These are phyloP conservation scores for Thalassiosira mediterranea DNA, from an alignment of 352 stramenopile genomes.

Conservation along the genomic window DNA sequence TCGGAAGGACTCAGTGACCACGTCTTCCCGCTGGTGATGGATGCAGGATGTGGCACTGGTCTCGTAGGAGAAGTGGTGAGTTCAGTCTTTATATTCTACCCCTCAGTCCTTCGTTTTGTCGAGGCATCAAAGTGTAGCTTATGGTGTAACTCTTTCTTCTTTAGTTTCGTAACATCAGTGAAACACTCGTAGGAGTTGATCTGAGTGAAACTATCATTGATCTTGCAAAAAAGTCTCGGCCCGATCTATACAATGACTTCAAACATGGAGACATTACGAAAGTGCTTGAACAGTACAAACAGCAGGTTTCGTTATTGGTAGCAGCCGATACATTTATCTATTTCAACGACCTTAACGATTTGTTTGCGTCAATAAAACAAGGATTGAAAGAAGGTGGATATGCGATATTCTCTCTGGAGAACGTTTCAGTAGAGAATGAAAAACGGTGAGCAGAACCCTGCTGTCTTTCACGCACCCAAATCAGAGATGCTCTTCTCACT, in stretches of 20 bases:
- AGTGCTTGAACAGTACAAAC: conserved; percentile 41
- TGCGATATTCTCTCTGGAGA: conserved; percentile 75
- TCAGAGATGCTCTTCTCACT: neutral
- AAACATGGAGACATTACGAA: conserved; percentile 65
- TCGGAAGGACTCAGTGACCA: conserved; percentile 15
- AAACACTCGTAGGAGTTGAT: conserved; percentile 69
- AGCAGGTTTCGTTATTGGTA: conserved; percentile 63
- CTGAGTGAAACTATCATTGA: conserved; percentile 71
- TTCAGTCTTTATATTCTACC: too few species aligned
- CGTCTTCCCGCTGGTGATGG: conserved; percentile 59
- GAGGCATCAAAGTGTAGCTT: too few species aligned
- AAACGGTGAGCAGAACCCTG: conserved; percentile 29
- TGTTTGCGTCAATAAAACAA: conserved; percentile 71
- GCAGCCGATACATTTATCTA: conserved; percentile 79
- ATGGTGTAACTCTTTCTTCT: too few species aligned
- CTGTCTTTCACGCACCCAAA: neutral
- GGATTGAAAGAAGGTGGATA: conserved; percentile 55
- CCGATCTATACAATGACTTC: conserved; percentile 67
- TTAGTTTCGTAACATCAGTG: conserved; percentile 77
- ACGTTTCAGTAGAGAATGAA: conserved; percentile 61
- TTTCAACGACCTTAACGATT: conserved; percentile 71
- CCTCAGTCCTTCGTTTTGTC: too few species aligned
- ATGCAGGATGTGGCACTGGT: conserved; percentile 76
- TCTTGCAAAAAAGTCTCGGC: conserved; percentile 49
- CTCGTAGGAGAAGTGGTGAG: conserved; percentile 73